Base-by-base conservation (phyloP, 306 rosid genomes). In the Cicer cuneatum region DNA sequence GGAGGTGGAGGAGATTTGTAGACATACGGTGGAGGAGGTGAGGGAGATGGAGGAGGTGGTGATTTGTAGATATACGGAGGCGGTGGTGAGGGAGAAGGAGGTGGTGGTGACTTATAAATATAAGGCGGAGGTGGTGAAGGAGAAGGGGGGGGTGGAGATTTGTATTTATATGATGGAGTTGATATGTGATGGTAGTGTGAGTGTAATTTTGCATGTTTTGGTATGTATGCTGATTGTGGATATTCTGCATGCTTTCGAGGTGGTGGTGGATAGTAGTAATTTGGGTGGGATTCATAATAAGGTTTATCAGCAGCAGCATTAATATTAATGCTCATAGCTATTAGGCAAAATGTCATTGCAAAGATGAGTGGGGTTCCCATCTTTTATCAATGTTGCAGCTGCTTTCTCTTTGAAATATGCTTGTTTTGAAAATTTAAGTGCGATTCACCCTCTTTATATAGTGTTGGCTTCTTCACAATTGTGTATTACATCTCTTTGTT, bases 301-400 rank as follows among this genome's bases (percentile, higher is more conserved):
- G 29, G 58, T 15, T 2, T 52, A 52, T 52, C 19, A 52, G 58
- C 58, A 52, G 29, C 58, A 52, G 16, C 58, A 52, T 52, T 46
- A 46, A 12, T 46, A 46, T 12, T 13, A 46, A 46, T 14, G 6
- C 52, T 52, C 2, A 16, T 8, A 7, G 58, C 58, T 7, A 52
- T 52, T 52, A 52, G 58, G 58, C 11, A 52, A 52, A 52, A 52
- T 52, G 58, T 29, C 11, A 52, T 7, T 52, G 58, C 58, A 52
- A 14, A 52, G 58, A 9, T 52, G 9, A 52, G 11, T 52, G 29
- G 19, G 15, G 58, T 52, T 8, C 24, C 29, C 58, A 52, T 52
- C 58, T 52, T 52, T 29, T 29, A 29, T 29, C 35, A 29, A 29
- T 29, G 35, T 29, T 29, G 35, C 5, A 29, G 35, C 35, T 29